Conservation (phyloP, 768 basidiomycete genomes). For the Holtermannia corniformis region DNA sequence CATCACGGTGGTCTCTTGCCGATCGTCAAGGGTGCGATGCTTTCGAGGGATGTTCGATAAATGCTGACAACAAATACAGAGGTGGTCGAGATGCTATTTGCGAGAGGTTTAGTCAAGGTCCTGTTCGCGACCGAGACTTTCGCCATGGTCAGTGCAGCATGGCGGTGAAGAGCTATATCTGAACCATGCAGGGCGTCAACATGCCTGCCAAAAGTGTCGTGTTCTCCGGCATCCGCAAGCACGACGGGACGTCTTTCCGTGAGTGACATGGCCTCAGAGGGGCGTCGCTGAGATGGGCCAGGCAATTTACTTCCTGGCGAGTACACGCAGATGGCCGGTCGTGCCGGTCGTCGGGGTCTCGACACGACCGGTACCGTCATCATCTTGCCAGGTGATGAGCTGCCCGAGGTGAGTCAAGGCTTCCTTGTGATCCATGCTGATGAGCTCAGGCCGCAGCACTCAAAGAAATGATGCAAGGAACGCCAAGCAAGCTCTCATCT, state of each 20-base stretch:
- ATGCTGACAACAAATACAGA: conserved; percentile 37
- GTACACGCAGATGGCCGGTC: conserved; percentile 98
- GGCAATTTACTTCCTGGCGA: conserved; percentile 46
- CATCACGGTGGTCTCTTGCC: conserved; percentile 95
- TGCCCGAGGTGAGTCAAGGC: conserved; percentile 62
- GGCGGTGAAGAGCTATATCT: background rate
- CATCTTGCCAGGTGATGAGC: conserved; percentile 62
- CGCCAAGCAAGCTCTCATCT: conserved; percentile 79
- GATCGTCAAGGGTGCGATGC: conserved; percentile 74
- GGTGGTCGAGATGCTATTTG: conserved; percentile 94
- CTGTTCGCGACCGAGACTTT: conserved; percentile 98
- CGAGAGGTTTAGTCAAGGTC: conserved; percentile 88
- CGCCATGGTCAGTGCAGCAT: conserved; percentile 66
- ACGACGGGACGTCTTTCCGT: conserved; percentile 86
- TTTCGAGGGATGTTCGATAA: background rate
- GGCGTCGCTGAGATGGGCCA: background rate
- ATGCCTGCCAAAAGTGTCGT: conserved; percentile 98
- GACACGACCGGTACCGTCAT: conserved; percentile 94
- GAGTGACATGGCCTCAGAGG: conserved; percentile 74
- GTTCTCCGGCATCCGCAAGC: conserved; percentile 88
- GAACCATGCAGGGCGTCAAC: conserved; percentile 73
- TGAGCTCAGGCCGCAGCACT: conserved; percentile 58
- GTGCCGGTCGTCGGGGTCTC: conserved; percentile 89
- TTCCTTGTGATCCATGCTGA: background rate
- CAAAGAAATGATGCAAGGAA: conserved; percentile 86